These are phyloP conservation scores for Petunia secreta DNA, from an alignment of 257 asterid species.

Conservation along the genomic window DNA sequence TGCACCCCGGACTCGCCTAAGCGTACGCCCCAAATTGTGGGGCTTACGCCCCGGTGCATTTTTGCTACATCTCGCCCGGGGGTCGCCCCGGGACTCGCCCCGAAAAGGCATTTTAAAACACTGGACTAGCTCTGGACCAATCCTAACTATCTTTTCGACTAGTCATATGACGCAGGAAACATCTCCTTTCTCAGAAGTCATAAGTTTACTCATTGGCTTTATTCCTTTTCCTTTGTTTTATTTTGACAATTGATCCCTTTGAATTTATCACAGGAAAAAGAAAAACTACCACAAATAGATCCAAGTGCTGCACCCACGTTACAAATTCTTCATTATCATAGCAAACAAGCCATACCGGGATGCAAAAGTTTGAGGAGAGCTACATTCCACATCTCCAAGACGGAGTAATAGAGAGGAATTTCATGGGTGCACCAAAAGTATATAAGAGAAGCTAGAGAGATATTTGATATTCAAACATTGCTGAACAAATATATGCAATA, in stretches of 20 bases:
- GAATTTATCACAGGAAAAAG: neutral
- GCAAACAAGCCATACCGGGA: no score
- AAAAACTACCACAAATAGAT: constrained; percentile 1
- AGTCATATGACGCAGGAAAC: neutral
- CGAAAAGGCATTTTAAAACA: no score
- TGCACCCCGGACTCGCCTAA: no score
- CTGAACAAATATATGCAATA: neutral
- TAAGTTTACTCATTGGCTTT: neutral
- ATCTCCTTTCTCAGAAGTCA: no score
- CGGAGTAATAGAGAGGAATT: neutral
- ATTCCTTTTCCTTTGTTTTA: neutral
- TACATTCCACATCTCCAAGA: constrained; percentile 16
- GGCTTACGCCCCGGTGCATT: no score
- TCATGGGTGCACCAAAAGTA: neutral
- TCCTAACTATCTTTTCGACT: neutral
- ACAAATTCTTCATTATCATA: no score
- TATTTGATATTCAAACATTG: neutral
- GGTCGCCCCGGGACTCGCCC: no score
- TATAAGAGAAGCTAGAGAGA: neutral
- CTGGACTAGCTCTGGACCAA: neutral
- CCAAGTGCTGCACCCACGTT: neutral
- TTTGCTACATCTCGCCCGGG: no score
- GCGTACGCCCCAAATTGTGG: no score
- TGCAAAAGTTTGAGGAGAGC: neutral
- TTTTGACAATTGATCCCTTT: neutral